Evolutionary conservation across 2,329 filamentous ascomycete species (phyloP).

Genomic region (Colletotrichum sp.): DNA sequence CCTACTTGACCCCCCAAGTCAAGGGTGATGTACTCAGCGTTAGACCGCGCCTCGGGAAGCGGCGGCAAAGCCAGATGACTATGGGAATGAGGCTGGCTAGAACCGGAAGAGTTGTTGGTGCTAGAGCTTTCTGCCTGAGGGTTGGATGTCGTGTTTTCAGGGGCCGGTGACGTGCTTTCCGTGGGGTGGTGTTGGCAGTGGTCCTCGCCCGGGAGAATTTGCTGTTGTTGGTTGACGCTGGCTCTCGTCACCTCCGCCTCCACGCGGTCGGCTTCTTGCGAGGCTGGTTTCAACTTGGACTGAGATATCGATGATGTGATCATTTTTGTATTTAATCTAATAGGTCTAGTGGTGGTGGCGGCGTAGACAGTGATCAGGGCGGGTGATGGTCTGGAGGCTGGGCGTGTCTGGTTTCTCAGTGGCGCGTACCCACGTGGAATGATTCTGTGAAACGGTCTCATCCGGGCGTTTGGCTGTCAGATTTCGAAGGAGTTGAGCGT

Average conservation of each 20-base stretch:
- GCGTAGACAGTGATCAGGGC: neutral
- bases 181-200: slow-evolving; percentile 18
- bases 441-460: neutral
- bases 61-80: slow-evolving; percentile 15
- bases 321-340: neutral
- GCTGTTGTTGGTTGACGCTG: neutral
- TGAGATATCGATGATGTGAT: slow-evolving; percentile 15
- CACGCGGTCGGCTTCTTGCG: neutral
- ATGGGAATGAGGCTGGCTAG: slow-evolving; percentile 13
- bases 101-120: neutral
- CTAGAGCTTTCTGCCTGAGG: neutral
- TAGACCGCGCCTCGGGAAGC: slow-evolving; percentile 2
- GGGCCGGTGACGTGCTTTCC: slow-evolving; percentile 20
- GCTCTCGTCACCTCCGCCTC: neutral
- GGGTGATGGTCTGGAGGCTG: slow-evolving; percentile 8
- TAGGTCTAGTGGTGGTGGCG: neutral
- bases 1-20: slow-evolving; percentile 32
- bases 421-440: slow-evolving; percentile 9
- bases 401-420: neutral
- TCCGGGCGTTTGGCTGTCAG: neutral
- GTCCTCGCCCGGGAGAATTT: neutral
- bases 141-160: slow-evolving; percentile 16
- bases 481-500: neutral
- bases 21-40: slow-evolving; percentile 26
- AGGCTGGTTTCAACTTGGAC: neutral